phyloP scores from a whole-genome alignment of 202 grass and related monocot genomes.

The Saccharum hybrid region DNA sequence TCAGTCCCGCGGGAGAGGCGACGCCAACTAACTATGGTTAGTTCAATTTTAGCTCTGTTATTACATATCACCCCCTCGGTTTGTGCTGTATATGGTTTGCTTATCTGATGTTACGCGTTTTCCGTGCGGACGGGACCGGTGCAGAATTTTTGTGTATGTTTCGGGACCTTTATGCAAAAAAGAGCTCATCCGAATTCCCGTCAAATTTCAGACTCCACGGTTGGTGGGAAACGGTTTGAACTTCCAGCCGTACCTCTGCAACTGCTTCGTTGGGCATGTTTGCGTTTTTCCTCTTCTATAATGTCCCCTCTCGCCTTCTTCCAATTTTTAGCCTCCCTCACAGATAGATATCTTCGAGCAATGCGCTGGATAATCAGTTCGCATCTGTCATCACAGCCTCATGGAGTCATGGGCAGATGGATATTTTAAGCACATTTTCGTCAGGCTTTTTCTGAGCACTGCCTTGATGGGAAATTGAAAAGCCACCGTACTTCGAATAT shows the following conservation, averaged over 20 bases:
- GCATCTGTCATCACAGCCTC: neutral
- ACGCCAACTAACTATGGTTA: slow-evolving; percentile 51
- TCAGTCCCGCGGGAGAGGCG: slow-evolving; percentile 4
- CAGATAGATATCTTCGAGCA: neutral
- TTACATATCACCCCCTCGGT: neutral
- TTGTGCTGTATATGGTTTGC: neutral
- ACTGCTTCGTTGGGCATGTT: slow-evolving; percentile 33
- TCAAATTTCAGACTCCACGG: neutral
- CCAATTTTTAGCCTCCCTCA: neutral
- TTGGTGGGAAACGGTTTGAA: slow-evolving; percentile 49
- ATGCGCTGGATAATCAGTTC: slow-evolving; percentile 18
- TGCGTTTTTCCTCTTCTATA: neutral
- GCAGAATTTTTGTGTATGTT: neutral
- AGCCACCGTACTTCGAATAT: neutral
- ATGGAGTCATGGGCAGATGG: neutral
- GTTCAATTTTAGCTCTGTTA: slow-evolving; percentile 20
- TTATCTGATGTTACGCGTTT: neutral
- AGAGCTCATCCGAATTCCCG: neutral
- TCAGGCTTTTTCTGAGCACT: no score
- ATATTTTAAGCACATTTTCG: neutral
- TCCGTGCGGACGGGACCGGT: neutral
- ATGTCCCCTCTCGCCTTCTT: neutral
- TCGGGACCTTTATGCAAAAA: neutral
- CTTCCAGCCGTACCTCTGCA: slow-evolving; percentile 24
- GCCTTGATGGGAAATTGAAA: neutral